phyloP scores from a whole-genome alignment of 2,329 filamentous ascomycete species.

The Trichoderma koningii region DNA sequence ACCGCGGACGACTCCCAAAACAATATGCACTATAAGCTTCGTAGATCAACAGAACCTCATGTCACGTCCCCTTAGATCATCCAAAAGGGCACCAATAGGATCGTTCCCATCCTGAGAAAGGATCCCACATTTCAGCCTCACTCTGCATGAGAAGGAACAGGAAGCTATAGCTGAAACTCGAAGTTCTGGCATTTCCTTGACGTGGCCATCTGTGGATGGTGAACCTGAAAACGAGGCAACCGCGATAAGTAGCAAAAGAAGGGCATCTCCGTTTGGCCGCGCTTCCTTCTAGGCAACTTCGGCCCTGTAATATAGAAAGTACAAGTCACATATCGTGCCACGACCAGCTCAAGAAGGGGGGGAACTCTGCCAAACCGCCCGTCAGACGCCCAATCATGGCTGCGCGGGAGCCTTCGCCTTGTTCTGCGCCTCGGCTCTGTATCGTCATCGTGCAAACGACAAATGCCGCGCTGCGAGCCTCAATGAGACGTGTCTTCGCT shows the following conservation, averaged over 20 bases:
- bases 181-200: conserved; percentile 2
- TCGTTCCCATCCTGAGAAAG: background rate
- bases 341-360: background rate
- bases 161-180: too few relatives aligned
- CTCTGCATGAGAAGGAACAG: too few relatives aligned
- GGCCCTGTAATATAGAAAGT: too few relatives aligned
- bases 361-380: background rate
- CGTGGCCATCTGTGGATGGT: conserved; percentile 8
- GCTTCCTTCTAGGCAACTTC: background rate
- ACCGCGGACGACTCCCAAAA: background rate
- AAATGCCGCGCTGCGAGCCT: background rate
- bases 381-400: too few relatives aligned
- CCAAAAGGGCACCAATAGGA: background rate
- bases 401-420: background rate
- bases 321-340: background rate
- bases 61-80: background rate
- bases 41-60: background rate
- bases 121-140: background rate
- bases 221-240: background rate
- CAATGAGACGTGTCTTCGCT: background rate
- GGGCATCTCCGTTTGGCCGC: background rate
- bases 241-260: background rate
- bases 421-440: background rate
- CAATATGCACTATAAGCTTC: background rate
- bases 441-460: background rate